Evolutionary conservation across 2,329 filamentous ascomycete genomes (phyloP).

Genomic region (Colletotrichum truncatum): DNA sequence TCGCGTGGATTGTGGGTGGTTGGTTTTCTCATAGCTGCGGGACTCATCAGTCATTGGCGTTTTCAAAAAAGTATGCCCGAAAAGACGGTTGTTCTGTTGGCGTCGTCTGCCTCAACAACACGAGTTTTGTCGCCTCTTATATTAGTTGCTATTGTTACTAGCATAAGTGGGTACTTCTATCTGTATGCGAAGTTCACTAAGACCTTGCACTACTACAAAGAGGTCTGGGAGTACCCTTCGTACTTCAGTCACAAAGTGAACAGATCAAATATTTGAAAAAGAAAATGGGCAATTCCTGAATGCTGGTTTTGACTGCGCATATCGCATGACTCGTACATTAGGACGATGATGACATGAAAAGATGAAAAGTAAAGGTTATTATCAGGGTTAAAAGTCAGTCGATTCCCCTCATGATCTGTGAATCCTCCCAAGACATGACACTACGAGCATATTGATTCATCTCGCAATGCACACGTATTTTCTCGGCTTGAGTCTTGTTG

Average conservation of each 20-base stretch:
- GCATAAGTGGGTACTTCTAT: not conserved
- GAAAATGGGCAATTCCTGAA: no score
- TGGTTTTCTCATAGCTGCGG: not conserved
- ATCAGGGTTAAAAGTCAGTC: not conserved
- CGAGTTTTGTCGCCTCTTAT: not conserved
- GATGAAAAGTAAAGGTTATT: no score
- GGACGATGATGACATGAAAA: no score
- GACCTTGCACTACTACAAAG: conserved; percentile 9
- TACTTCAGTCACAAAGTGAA: conserved; percentile 6
- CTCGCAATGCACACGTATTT: conserved; percentile 11
- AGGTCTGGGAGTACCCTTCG: conserved; percentile 16
- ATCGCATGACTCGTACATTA: not conserved
- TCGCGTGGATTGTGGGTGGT: not conserved
- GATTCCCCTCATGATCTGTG: not conserved
- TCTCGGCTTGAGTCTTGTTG: conserved; percentile 6
- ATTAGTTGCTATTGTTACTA: not conserved
- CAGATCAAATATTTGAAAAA: not conserved
- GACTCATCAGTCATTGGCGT: not conserved
- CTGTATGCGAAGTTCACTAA: not conserved
- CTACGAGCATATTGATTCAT: not conserved
- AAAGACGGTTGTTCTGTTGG: not conserved
- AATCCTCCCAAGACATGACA: not conserved
- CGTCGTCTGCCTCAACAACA: no score
- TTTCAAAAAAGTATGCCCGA: not conserved
- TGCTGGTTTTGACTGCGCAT: no score